phyloP scores from a whole-genome alignment of 2,329 filamentous ascomycete species.

The Coniochaeta prunicola region DNA sequence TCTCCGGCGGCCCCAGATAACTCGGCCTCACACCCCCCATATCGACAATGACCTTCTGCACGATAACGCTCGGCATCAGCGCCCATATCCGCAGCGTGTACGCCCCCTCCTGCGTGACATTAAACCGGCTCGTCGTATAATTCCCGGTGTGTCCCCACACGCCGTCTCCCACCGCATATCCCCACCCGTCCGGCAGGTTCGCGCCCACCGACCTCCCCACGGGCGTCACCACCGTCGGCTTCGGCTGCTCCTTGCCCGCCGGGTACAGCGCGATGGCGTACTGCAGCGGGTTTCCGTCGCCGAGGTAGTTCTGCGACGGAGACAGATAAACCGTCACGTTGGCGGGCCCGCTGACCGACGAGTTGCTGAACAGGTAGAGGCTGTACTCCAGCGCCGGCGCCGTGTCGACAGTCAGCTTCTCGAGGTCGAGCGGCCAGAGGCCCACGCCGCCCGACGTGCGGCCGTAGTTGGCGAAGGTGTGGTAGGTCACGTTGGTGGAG shows the following conservation, averaged over 20 bases:
- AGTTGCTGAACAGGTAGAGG: slow-evolving; percentile 52
- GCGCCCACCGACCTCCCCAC: slow-evolving; percentile 33
- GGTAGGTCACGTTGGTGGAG: slow-evolving; percentile 32
- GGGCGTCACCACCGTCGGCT: slow-evolving; percentile 29
- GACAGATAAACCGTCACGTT: slow-evolving; percentile 44
- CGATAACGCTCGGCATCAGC: slow-evolving; percentile 41
- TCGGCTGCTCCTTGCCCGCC: neutral
- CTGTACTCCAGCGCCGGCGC: slow-evolving; percentile 53
- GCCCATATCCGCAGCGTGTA: slow-evolving; percentile 45
- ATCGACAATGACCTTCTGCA: slow-evolving; percentile 50
- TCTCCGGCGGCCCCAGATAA: slow-evolving; percentile 51
- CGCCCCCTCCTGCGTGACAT: slow-evolving; percentile 30
- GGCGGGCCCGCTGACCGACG: slow-evolving; percentile 22
- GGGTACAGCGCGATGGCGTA: slow-evolving; percentile 42
- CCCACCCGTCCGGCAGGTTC: slow-evolving; percentile 34
- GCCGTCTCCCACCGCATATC: slow-evolving; percentile 32
- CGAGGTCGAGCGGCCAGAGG: slow-evolving; percentile 42
- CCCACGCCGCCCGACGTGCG: slow-evolving; percentile 52
- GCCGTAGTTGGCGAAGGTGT: slow-evolving; percentile 45
- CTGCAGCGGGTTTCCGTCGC: slow-evolving; percentile 39
- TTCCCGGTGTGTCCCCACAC: slow-evolving; percentile 37
- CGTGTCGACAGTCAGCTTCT: slow-evolving; percentile 38
- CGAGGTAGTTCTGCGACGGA: slow-evolving; percentile 45
- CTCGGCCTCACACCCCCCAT: slow-evolving; percentile 46
- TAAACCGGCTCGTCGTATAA: slow-evolving; percentile 37